Base-by-base conservation (phyloP, 1,139 yeast species). In the Saccharomyces hybrid region DNA sequence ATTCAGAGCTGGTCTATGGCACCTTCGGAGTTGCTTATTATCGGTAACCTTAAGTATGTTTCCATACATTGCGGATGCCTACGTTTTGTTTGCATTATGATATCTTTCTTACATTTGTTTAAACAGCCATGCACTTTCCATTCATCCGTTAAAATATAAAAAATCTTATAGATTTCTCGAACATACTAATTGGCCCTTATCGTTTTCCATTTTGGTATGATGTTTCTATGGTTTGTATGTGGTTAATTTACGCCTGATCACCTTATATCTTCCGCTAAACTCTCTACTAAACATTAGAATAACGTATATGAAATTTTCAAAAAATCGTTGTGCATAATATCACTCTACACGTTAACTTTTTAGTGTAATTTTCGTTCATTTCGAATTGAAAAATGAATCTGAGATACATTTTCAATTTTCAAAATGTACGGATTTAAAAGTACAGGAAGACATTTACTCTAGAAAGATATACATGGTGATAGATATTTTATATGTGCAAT, bases 151-250 rank as follows among this genome's bases (percentile, higher is more conserved):
- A 38, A 34, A 34, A 34, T 29, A 34, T 11, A 34, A 34, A 34
- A 16, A 34, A 14, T 34, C 13, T 11, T 34, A 5, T 19, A 32
- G 8, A 9, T 38, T 26, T 16, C 27, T 16, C 31, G 8, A 49
- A 49, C 96, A 79, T 87, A 88, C 98, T 82, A 91, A 86, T 84
- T 89, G 96, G 80, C 99, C 99, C 84, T 89, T 89, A 80, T 93
- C 98, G 99, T 93, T 93, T 86, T 93, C 98, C 99, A 93, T 93
- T 75, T 80, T 89, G 87, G 44, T 38, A 19, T 38, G 44, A 4
- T 38, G 25, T 38, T 38, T 9, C 16, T 16, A 19, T 9, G 44
- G n/a, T 38, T 38, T 5, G 19, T 38, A 38, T 38, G 9, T 38
- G 44, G 13, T 38, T 5, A 11, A 38, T 9, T 19, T 16, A 16